Conservation (phyloP, 257 asterid species). For the Solanum boliviense region DNA sequence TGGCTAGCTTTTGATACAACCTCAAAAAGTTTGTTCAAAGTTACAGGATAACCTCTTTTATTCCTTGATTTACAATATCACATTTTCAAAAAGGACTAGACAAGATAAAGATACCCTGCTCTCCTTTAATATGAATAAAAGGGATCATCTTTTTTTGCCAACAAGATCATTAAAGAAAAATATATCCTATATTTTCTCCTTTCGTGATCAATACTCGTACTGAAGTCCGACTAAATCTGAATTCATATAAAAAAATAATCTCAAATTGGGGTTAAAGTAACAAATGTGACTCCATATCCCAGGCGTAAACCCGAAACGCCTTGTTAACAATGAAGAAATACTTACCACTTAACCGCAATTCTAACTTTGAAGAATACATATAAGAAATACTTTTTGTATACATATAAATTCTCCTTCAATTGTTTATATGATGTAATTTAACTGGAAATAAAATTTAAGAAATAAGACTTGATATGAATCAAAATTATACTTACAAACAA, state of each 20-base stretch:
- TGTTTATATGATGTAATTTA: no score
- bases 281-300: background rate
- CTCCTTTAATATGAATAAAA: background rate
- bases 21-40: background rate
- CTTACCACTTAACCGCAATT: background rate
- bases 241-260: background rate
- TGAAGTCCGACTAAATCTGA: no score
- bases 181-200: background rate
- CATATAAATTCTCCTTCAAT: background rate
- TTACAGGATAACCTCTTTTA: background rate
- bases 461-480: background rate
- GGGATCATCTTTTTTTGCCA: background rate
- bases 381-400: no score
- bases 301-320: fast-evolving
- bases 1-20: background rate
- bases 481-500: background rate
- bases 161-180: background rate
- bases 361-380: background rate
- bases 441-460: no score
- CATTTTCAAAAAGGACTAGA: background rate
- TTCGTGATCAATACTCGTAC: background rate
- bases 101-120: background rate
- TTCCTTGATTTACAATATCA: background rate
- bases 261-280: background rate
- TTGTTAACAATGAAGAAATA: background rate